A percentile compares a stretch with the other conserved stretches of the same genome.
Evolutionary conservation across 805 yeast genomes (phyloP).

Genomic region (Saccharomycopsis capsularis): DNA sequence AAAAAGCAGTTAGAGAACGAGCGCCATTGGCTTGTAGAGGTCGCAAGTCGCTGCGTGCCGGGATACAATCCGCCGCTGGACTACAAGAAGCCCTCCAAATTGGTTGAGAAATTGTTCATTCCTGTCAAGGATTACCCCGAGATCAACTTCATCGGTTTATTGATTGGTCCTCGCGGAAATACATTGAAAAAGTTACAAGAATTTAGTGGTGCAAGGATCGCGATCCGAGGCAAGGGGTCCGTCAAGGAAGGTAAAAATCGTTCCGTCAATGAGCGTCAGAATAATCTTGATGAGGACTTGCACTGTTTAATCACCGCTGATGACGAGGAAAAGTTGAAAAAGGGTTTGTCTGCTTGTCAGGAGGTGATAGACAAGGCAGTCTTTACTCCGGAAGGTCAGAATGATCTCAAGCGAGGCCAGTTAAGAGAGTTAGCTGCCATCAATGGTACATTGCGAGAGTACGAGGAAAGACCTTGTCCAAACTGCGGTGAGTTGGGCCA

Average conservation of each 20-base stretch:
- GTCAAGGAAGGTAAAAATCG: conserved; percentile 82
- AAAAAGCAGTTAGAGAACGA: conserved; percentile 64
- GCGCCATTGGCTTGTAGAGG: conserved; percentile 69
- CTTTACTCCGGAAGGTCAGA: conserved; percentile 86
- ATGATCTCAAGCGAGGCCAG: conserved; percentile 85
- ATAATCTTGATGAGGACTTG: conserved; percentile 68
- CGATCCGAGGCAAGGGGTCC: conserved; percentile 92
- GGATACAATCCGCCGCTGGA: conserved; percentile 74
- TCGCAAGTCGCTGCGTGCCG: conserved; percentile 66
- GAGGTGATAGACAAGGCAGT: conserved; percentile 77
- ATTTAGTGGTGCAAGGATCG: conserved; percentile 70
- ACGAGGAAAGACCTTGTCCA: conserved; percentile 55
- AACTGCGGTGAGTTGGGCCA: conserved; percentile 65
- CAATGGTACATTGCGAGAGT: conserved; percentile 90
- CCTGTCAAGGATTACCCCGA: conserved; percentile 87
- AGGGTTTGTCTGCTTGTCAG: conserved; percentile 68
- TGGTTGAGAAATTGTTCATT: conserved; percentile 73
- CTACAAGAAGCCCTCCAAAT: conserved; percentile 57
- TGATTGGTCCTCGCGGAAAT: conserved; percentile 94
- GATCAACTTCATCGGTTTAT: conserved; percentile 83
- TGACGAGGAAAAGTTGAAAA: conserved; percentile 63
- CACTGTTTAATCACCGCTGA: conserved; percentile 88
- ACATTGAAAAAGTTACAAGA: conserved; percentile 75
- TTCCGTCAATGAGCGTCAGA: conserved; percentile 39
- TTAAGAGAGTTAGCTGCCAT: conserved; percentile 85